A percentile compares a stretch with the other conserved stretches of the same genome.
Evolutionary conservation across 1,139 yeast genomes (phyloP).

Genomic region (Blastobotrys indianensis): DNA sequence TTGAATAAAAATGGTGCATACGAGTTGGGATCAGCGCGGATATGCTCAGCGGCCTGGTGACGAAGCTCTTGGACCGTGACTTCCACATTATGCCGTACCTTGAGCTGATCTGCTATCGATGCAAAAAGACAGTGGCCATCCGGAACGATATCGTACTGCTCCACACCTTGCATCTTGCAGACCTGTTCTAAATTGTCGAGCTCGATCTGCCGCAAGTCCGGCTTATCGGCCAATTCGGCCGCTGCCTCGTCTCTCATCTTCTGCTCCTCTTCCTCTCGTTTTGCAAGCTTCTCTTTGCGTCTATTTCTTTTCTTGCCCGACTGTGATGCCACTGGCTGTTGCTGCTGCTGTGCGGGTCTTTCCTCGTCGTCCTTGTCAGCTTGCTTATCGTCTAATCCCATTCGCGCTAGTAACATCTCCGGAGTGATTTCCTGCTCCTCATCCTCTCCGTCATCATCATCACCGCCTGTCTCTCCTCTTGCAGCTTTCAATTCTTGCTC

Average conservation of each 20-base stretch:
- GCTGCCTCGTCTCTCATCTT: conserved; percentile 61
- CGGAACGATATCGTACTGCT: conserved; percentile 57
- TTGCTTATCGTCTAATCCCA: background rate
- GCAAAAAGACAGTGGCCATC: conserved; percentile 95
- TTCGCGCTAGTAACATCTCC: conserved; percentile 49
- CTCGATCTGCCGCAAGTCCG: conserved; percentile 68
- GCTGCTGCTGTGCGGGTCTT: conserved; percentile 13
- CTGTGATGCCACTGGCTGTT: conserved; percentile 10
- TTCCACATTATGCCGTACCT: conserved; percentile 42
- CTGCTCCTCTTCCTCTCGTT: conserved; percentile 64
- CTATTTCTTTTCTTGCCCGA: conserved; percentile 56
- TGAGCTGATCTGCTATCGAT: conserved; percentile 73
- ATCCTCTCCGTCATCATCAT: conserved; percentile 13
- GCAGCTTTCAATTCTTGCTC: conserved; percentile 14
- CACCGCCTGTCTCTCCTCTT: background rate
- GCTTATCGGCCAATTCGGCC: conserved; percentile 58
- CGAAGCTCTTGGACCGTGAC: conserved; percentile 53
- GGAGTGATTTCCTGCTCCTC: conserved; percentile 53
- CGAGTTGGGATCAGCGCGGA: conserved; percentile 57
- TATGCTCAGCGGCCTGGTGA: conserved; percentile 57
- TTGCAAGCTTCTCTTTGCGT: conserved; percentile 76
- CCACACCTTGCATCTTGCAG: conserved; percentile 44
- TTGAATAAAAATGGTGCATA: conserved; percentile 80
- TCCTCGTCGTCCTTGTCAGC: conserved; percentile 20
- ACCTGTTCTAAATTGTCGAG: conserved; percentile 54